phyloP scores from a whole-genome alignment of 441 rosid species.

The Adansonia gregorii region DNA sequence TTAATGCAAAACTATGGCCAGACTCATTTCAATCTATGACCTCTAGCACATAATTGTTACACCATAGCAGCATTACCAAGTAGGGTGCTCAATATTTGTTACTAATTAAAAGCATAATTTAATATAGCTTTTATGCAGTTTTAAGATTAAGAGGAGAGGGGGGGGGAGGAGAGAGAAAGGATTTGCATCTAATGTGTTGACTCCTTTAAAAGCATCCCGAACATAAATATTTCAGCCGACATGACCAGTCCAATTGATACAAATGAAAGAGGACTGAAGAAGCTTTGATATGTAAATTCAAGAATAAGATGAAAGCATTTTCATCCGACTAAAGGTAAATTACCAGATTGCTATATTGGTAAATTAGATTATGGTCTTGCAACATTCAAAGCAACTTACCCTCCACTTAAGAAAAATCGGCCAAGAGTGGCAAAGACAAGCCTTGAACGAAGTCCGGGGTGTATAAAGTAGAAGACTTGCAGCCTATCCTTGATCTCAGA shows the following conservation, averaged over 20 bases:
- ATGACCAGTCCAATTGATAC: background rate
- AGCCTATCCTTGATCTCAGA: conserved; percentile 59
- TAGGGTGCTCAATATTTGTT: conserved; percentile 2
- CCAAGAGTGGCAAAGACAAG: conserved; percentile 68
- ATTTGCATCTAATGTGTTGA: background rate
- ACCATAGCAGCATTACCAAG: background rate
- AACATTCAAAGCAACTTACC: conserved; percentile 42
- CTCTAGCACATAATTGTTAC: background rate
- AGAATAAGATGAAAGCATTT: conserved; percentile 5
- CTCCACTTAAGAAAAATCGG: conserved; percentile 65
- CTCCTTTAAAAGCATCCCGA: too few species aligned
- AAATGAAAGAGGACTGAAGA: background rate
- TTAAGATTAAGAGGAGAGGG: background rate
- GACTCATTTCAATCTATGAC: conserved; percentile 1
- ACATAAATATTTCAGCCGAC: conserved; percentile 6
- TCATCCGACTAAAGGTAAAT: conserved; percentile 6
- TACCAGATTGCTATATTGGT: background rate
- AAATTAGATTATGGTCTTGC: background rate
- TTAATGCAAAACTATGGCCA: conserved; percentile 2
- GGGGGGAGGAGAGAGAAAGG: background rate
- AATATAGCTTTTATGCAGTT: background rate
- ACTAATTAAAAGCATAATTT: background rate
- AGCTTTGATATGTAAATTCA: conserved; percentile 16
- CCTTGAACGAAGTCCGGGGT: conserved; percentile 76
- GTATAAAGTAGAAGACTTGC: conserved; percentile 62